These are phyloP conservation scores for Omphalotus olearius DNA, from an alignment of 1,284 basidiomycete species.

Conservation along the genomic window DNA sequence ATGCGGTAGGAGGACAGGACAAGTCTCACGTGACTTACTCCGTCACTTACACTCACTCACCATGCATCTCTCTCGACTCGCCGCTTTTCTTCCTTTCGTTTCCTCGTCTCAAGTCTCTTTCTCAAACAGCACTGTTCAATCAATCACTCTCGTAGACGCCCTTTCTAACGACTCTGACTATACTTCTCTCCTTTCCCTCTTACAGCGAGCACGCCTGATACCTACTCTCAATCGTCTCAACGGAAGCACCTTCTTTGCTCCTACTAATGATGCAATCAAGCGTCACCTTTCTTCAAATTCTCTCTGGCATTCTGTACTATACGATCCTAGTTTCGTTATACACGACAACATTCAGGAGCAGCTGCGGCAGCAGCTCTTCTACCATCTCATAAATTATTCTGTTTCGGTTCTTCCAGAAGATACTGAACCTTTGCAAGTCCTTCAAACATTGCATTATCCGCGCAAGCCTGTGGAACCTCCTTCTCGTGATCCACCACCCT, in stretches of 20 bases:
- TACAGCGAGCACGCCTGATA: constrained; percentile 86
- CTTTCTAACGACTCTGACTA: constrained; percentile 79
- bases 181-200: constrained; percentile 70
- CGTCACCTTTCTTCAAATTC: constrained; percentile 34
- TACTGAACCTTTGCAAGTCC: constrained; percentile 33
- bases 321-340: constrained; percentile 30
- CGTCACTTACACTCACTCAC: constrained; percentile 1
- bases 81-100: constrained; percentile 10
- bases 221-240: constrained; percentile 89
- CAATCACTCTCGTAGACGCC: constrained; percentile 73
- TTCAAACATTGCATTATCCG: constrained; percentile 73
- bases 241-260: constrained; percentile 87
- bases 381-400: constrained; percentile 90
- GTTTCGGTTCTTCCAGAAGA: constrained; percentile 47
- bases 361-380: constrained; percentile 89
- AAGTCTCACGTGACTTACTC: not conserved
- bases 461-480: constrained; percentile 49
- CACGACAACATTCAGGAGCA: constrained; percentile 83
- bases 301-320: constrained; percentile 47
- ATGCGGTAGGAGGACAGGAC: too few species aligned
- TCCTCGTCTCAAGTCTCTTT: constrained; percentile 9
- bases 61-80: constrained; percentile 31
- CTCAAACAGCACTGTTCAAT: constrained; percentile 20
- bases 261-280: constrained; percentile 87
- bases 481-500: constrained; percentile 62